Evolutionary conservation across 2,329 filamentous ascomycete species (phyloP).

Genomic region (Esteya vermicola): DNA sequence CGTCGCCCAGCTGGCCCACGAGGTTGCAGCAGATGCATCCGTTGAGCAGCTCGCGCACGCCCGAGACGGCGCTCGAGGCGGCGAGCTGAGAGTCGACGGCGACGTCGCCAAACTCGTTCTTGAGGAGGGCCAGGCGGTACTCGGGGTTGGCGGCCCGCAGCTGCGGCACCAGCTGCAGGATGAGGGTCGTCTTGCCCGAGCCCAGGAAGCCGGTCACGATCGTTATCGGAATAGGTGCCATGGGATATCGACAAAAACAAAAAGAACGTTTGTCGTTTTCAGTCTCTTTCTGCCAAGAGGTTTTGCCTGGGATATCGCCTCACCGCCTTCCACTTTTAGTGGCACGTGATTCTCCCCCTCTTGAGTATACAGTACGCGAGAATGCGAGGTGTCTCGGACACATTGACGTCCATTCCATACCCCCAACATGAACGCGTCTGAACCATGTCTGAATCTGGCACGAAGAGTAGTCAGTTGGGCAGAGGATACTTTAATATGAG

Average conservation of each 20-base stretch:
- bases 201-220: slow-evolving; percentile 95
- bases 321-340: neutral
- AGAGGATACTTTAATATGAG: no score
- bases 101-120: slow-evolving; percentile 96
- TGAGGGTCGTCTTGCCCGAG: slow-evolving; percentile 89
- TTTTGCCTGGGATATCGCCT: no score
- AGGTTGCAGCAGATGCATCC: slow-evolving; percentile 99
- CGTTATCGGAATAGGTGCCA: slow-evolving; percentile 72
- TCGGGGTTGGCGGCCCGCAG: slow-evolving; percentile 53
- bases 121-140: slow-evolving; percentile 87
- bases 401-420: no score
- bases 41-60: slow-evolving; percentile 84
- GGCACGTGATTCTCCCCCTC: no score
- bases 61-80: slow-evolving; percentile 65
- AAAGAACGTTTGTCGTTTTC: no score
- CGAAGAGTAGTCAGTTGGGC: no score
- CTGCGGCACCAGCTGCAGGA: slow-evolving; percentile 87
- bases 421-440: no score
- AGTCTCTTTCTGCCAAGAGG: no score
- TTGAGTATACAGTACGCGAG: no score
- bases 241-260: slow-evolving; percentile 14
- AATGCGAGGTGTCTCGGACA: no score
- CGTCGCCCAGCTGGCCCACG: slow-evolving; percentile 75
- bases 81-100: slow-evolving; percentile 90
- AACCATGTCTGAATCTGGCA: no score